These are phyloP conservation scores for Excoecaria agallocha DNA, from an alignment of 345 rosid species.

Conservation along the genomic window DNA sequence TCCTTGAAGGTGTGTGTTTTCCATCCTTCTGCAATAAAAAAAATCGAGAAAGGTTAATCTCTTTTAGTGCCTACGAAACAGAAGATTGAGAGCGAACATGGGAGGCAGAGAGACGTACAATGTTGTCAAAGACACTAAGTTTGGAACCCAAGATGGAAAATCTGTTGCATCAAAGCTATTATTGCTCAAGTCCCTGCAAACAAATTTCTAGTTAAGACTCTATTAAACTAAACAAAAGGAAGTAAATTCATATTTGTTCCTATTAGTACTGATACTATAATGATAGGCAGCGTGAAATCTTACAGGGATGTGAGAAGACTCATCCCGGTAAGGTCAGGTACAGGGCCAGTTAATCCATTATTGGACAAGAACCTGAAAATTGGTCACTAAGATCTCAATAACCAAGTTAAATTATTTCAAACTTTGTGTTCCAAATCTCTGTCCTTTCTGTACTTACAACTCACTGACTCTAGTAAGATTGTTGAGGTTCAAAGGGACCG, in stretches of 20 bases:
- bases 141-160: slow-evolving; percentile 58
- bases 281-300: slow-evolving; percentile 25
- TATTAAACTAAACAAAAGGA: not conserved
- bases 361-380: slow-evolving; percentile 66
- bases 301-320: slow-evolving; percentile 56
- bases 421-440: not conserved
- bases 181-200: slow-evolving; percentile 76
- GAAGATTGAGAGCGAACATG: not conserved
- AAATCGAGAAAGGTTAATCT: not conserved
- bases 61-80: too few relatives aligned
- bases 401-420: not conserved
- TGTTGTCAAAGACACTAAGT: slow-evolving; percentile 50
- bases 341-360: slow-evolving; percentile 50
- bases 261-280: not conserved
- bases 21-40: slow-evolving; percentile 54
- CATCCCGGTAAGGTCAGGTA: slow-evolving; percentile 65
- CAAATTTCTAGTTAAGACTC: slow-evolving; percentile 1
- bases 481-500: slow-evolving; percentile 54
- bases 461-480: slow-evolving; percentile 51
- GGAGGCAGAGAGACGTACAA: slow-evolving; percentile 46
- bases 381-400: not conserved
- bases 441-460: slow-evolving; percentile 49
- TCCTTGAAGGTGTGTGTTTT: slow-evolving; percentile 49
- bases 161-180: slow-evolving; percentile 47
- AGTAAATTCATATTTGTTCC: not conserved